Base-by-base conservation (phyloP, 768 basidiomycete genomes). In the Amanita subjunquillea region DNA sequence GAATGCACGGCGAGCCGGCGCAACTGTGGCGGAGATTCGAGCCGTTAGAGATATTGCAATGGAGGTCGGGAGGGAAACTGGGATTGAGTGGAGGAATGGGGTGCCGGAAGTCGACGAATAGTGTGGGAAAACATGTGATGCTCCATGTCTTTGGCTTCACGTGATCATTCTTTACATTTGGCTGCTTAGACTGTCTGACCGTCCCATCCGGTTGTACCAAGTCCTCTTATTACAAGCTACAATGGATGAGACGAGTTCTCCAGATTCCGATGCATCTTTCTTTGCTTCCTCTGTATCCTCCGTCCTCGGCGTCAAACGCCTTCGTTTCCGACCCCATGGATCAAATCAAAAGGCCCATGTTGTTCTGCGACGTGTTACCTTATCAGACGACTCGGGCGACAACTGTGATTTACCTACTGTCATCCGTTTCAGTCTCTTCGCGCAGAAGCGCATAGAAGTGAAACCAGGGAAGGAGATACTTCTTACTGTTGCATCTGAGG, bases 391-490 rank as follows among this genome's bases (percentile, higher is more conserved):
- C 57, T 67, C 75, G 8, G 64, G 60, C 50, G 74, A 73, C 49
- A 72, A 72, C 48, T 72, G 62, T 8, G 65, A 69, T n/a, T 63
- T 64, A 17, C 59, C 63, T 22, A 60, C 66, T 27, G 61, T 75
- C 51, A 72, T 76, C 37, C 77, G 75, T 63, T 87, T 83, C 61
- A 78, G 74, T 60, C 68, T 87, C 10, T 82, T 83, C 62, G 81
- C 85, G 3, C 74, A 76, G 59, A 87, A 87, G 69, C 69, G 79
- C 55, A 80, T 87, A 62, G 80, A 80, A 61, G 76, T 84, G 59
- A 83, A 77, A 61, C 79, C 83, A 10, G 84, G 84, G 53, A 83
- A 83, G 65, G 81, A 83, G 66, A 77, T 87, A 48, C 70, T 85
- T 44, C 72, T 87, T 50, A 73, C 82, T 5, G 69, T 86, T 32